Base-by-base conservation (phyloP, 768 basidiomycete species). In the Naematelia aurantialba region DNA sequence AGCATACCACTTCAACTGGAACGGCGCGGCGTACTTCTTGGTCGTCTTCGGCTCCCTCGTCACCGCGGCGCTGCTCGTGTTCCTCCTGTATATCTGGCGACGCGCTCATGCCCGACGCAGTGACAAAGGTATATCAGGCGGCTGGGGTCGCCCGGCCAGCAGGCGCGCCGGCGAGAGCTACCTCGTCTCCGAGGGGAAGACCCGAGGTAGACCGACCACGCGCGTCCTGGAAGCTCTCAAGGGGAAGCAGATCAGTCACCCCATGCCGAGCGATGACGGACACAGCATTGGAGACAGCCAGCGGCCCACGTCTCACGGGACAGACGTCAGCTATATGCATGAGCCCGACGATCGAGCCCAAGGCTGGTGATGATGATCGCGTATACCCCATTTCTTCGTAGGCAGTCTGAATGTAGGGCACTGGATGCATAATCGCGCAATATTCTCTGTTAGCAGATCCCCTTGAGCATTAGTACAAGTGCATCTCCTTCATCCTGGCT, bases 1-100 rank as follows among this genome's bases (percentile, higher is more conserved):
- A 10, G 26, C 26, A 10, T 68, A 68, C 46, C 13, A 47, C 1
- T 65, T 65, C 53, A 19, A 57, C 13, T 68, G 66, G 66, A 65
- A 62, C 54, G 29, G 46, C n/a, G 57, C 60, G 3, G 53, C 63
- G 2, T 60, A 58, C 27, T 68, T 68, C 52, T 58, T 68, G 26
- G 34, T 68, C 5, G 30, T 60, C 31, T 65, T 68, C 49, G 22
- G 63, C 8, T 47, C 39, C 14, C n/a, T 61, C 14, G 42, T 64
- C 5, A 27, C 39, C 3, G 22, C 47, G 19, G 10, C 47, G 4
- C 34, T 58, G 29, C 5, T 44, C 25, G 14, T 52, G 11, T 46
- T 48, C 27, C 22, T 52, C 8, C 5, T 61, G 5, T 45, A 44
- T 17, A 19, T 59, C 11, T 42, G 29, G 12, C 26, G 48, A 19